Evolutionary conservation across 306 rosid species (phyloP).

Genomic region (Senna tora): DNA sequence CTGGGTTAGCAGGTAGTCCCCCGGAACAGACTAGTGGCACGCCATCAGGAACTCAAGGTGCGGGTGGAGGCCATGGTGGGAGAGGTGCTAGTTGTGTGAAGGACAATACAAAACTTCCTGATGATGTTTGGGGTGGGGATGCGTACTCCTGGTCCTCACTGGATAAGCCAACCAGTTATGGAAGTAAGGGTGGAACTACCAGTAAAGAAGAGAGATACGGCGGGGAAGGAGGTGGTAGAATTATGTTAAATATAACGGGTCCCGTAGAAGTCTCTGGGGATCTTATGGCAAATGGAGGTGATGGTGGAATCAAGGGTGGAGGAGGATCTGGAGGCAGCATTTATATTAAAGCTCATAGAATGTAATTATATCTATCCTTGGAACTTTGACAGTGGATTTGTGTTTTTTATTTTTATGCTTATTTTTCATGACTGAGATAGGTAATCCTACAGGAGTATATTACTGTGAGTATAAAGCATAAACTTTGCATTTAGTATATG

Average conservation of each 20-base stretch:
- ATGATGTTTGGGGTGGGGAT: conserved; percentile 96
- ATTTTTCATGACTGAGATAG: neutral
- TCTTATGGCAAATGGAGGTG: conserved; percentile 83
- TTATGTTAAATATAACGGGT: conserved; percentile 47
- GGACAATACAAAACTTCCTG: conserved; percentile 85
- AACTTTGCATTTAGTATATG: neutral
- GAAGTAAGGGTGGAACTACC: conserved; percentile 88
- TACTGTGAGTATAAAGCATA: neutral
- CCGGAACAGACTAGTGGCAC: conserved; percentile 88
- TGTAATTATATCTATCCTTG: conserved; percentile 52
- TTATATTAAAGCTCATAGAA: conserved; percentile 63
- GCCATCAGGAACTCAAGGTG: conserved; percentile 83
- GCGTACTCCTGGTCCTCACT: conserved; percentile 80
- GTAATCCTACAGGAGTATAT: neutral
- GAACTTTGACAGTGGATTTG: conserved; percentile 15
- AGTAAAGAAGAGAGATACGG: conserved; percentile 74
- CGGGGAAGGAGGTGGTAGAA: conserved; percentile 94
- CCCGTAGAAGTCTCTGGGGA: conserved; percentile 54
- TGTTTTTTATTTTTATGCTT: conserved; percentile 13
- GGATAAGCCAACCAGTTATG: conserved; percentile 73
- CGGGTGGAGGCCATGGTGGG: conserved; percentile 93
- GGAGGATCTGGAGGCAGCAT: conserved; percentile 99
- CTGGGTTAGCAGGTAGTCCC: conserved; percentile 75
- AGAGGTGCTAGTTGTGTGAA: conserved; percentile 89
- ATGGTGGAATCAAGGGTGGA: conserved; percentile 85